Conservation (phyloP, 108 stramenopile genomes). For the Nitzschia inconspicua region DNA sequence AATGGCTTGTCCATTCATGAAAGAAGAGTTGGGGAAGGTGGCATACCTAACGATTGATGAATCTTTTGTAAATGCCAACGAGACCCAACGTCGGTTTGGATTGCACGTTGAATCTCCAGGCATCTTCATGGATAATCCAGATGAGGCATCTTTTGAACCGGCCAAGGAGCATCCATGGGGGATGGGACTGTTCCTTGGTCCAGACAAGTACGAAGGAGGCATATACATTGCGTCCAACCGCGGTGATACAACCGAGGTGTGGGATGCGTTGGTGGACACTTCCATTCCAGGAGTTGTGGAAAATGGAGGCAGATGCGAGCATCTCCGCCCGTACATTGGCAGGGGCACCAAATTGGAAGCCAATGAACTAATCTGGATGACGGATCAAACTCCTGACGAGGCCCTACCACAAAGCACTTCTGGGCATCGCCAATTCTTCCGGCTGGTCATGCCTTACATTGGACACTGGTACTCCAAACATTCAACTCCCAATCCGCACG, state of each 20-base stretch:
- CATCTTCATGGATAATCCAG: neutral
- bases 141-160: neutral
- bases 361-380: too few relatives aligned
- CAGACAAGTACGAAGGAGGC: neutral
- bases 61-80: neutral
- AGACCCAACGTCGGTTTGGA: neutral
- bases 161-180: neutral
- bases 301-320: too few relatives aligned
- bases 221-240: too few relatives aligned
- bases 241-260: neutral
- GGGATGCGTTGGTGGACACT: neutral
- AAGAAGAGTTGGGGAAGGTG: neutral
- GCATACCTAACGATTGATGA: neutral
- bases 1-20: neutral
- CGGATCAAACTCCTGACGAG: too few relatives aligned
- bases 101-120: neutral
- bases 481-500: too few relatives aligned
- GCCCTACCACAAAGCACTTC: too few relatives aligned
- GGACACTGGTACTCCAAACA: too few relatives aligned
- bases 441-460: too few relatives aligned
- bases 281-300: too few relatives aligned
- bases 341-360: too few relatives aligned
- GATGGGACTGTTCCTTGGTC: neutral
- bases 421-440: too few relatives aligned
- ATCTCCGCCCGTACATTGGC: too few relatives aligned